These are phyloP conservation scores for Nidularia sp. DNA, from an alignment of 768 basidiomycete species.

Conservation along the genomic window DNA sequence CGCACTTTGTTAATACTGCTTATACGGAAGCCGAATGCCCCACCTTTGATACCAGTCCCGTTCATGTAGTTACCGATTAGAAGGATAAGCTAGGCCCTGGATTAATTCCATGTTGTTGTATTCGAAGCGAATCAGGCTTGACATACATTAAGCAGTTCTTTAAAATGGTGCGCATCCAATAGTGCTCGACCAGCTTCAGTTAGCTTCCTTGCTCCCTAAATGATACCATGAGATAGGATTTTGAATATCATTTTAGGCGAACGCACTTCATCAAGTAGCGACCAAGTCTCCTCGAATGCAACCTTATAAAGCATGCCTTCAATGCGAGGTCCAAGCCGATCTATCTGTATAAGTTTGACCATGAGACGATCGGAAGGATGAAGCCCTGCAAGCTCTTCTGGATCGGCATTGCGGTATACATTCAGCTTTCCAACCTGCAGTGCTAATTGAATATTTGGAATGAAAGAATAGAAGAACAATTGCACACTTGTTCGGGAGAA, in stretches of 20 bases:
- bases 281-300: constrained; percentile 82
- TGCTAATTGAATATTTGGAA: background rate
- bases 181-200: constrained; percentile 78
- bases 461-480: background rate
- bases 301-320: constrained; percentile 95
- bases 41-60: constrained; percentile 91
- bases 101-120: background rate
- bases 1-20: constrained; percentile 98
- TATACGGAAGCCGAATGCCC: constrained; percentile 94
- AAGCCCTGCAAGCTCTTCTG: constrained; percentile 81
- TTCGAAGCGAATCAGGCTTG: background rate
- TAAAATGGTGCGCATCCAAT: constrained; percentile 81
- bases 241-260: background rate
- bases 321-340: constrained; percentile 81
- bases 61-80: constrained; percentile 99
- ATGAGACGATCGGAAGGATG: constrained; percentile 95
- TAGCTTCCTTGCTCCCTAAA: constrained; percentile 76
- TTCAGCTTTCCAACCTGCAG: constrained; percentile 82
- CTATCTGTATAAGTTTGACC: constrained; percentile 94
- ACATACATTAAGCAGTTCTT: constrained; percentile 80
- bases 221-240: constrained; percentile 3
- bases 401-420: constrained; percentile 81
- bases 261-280: constrained; percentile 73
- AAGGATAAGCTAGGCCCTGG: constrained; percentile 74
- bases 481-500: constrained; percentile 78